Evolutionary conservation across 208 protist species (phyloP), one percentile per base, ranked within the genome.

Genomic region (Cochliopodium minus): DNA sequence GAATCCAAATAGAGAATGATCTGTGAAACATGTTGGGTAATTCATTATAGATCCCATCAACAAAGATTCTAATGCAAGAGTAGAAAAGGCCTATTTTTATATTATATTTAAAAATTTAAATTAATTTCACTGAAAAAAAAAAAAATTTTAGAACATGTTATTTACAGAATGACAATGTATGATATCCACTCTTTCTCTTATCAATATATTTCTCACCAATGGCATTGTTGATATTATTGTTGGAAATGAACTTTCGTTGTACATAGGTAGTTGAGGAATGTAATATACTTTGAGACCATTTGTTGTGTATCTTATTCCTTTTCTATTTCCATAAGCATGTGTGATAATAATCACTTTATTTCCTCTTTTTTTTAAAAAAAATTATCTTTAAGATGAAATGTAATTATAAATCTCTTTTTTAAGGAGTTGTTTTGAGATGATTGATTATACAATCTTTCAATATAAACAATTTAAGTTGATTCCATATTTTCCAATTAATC

Each of bases 1-100:
- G 71, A 97, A 96, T 15, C 92, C 91, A 69, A 96, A 94, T n/a
- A 97, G 74, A 2, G 89, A 96, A 76, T 98, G 93, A 64, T 97
- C 91, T 4, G 93, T 98, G 72, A 96, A 96, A 61, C 85, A 84
- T 7, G 81, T 82, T 51, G 78, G 86, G 57, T 92, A 77, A 17
- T 89, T 89, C 84, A 96, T 91, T 1, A 82, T 89, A 34, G 76
- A 74, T 28, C 85, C 88, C 63, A 92, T 83, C 50, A 93, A 78
- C 52, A 96, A 82, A 38, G 79, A 76, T 71, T 97, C 90, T 53
- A 92, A 78, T 65, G 80, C 87, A 9, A 97, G 57, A 57, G 86
- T 85, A 20, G 90, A 96, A 32, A 88, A 95, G 11, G 82, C 86
- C 69, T 93, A n/a, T n/a, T n/a, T n/a, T n/a, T n/a, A 46, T 28